Evolutionary conservation across 176 grass and related monocot species (phyloP).

Genomic region (Poa pratensis): DNA sequence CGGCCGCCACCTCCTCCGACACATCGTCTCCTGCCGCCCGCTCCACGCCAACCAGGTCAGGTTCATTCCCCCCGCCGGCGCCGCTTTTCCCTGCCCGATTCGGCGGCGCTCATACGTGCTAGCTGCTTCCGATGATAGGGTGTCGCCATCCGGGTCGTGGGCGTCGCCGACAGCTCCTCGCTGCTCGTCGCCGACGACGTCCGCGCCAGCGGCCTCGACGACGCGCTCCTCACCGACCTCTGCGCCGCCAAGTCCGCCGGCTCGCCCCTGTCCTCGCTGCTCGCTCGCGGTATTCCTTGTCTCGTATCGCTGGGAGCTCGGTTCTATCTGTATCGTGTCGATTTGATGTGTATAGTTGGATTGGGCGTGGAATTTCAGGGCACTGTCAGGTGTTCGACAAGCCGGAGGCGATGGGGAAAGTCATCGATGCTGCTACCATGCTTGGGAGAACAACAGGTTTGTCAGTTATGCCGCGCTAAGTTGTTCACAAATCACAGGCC

Average conservation of each 20-base stretch:
- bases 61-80: background rate
- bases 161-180: constrained; percentile 73
- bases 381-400: constrained; percentile 65
- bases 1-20: constrained; percentile 79
- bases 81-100: constrained; percentile 15
- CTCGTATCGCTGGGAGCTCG: background rate
- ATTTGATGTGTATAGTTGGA: constrained; percentile 9
- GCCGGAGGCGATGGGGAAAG: constrained; percentile 51
- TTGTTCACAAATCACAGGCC: background rate
- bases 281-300: constrained; percentile 42
- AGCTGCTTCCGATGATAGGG: constrained; percentile 46
- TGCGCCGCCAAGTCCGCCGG: constrained; percentile 68
- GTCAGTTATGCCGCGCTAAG: background rate
- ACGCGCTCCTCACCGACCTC: constrained; percentile 69
- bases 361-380: constrained; percentile 54
- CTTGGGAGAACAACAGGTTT: constrained; percentile 84
- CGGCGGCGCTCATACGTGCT: background rate
- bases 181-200: constrained; percentile 71
- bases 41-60: constrained; percentile 72
- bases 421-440: constrained; percentile 53
- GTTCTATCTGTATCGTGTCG: background rate
- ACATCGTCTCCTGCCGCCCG: constrained; percentile 67
- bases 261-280: constrained; percentile 67
- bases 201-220: constrained; percentile 57
- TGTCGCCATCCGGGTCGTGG: constrained; percentile 73